A percentile compares a stretch with the other conserved stretches of the same genome.
Conservation (phyloP, 805 yeast species). For the Pichia nakasei region DNA sequence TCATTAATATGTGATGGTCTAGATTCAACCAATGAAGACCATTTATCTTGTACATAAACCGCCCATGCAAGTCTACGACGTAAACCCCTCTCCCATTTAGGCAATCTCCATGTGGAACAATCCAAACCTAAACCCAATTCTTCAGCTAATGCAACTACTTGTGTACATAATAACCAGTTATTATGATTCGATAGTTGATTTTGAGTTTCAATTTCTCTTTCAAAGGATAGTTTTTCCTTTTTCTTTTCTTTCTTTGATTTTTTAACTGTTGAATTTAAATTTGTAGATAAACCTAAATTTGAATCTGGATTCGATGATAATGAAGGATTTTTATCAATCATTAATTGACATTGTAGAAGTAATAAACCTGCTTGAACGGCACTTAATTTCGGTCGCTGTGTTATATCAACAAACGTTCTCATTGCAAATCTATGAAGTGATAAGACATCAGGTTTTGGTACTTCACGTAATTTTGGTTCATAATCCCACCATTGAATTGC, state of each 20-base stretch:
- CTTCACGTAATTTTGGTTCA: conserved; percentile 65
- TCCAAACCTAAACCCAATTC: conserved; percentile 88
- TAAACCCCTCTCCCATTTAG: conserved; percentile 90
- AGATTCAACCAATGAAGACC: conserved; percentile 76
- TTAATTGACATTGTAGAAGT: conserved; percentile 54
- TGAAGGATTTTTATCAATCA: conserved; percentile 4
- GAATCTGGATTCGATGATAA: background rate
- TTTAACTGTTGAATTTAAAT: background rate
- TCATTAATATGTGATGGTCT: conserved; percentile 75
- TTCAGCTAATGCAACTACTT: conserved; percentile 80
- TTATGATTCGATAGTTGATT: conserved; percentile 34
- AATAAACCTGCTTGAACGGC: conserved; percentile 87
- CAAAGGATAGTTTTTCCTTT: background rate
- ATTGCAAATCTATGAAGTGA: conserved; percentile 63
- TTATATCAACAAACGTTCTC: conserved; percentile 56
- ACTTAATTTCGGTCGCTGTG: conserved; percentile 81
- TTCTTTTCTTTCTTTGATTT: background rate
- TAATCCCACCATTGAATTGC: conserved; percentile 95
- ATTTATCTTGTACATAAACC: conserved; percentile 82
- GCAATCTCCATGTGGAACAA: conserved; percentile 84
- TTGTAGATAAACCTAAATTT: too few relatives aligned
- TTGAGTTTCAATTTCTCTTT: conserved; percentile 2
- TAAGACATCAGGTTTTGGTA: conserved; percentile 70
- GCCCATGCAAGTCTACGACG: conserved; percentile 94
- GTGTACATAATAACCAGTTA: conserved; percentile 81